Evolutionary conservation across 495 filamentous ascomycete species (phyloP), one percentile per base, ranked within the genome.

Genomic region (Choiromyces venosus): DNA sequence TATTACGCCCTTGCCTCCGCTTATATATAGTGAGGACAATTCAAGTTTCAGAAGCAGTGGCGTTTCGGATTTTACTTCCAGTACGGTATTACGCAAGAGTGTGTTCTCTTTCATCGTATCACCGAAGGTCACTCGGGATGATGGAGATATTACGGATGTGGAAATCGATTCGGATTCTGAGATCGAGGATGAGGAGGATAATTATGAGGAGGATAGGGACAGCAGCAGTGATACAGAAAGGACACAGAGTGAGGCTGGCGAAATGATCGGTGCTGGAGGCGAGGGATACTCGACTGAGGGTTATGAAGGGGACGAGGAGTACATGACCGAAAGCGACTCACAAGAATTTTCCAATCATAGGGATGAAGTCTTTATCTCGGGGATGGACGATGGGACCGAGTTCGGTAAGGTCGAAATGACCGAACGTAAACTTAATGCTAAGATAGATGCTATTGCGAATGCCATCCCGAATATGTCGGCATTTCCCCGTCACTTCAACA

Each of bases 311-410:
- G 75, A 77, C 12, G 74, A 67, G 14, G 73, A 69, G 38, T 61
- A 61, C 25, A 25, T 61, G 52, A 61, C 25, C 25, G 52, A 61
- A 29, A 61, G 52, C 52, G 52, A 61, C 39, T 68, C 33, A 2
- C 75, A 46, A 65, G 42, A 33, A 37, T 78, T 68, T 39, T 16
- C 33, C 12, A 64, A 69, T 19, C 21, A 68, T 19, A 19, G 39
- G 14, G 77, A 74, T 36, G 68, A n/a, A 25, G 70, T 80, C 3
- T 61, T 80, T 29, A 80, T 80, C 44, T 79, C 77, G 14, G 77
- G 73, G 12, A 46, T 80, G 46, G 77, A 79, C 35, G 77, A 76
- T 61, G 78, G 68, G 8, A 56, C 68, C 8, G 68, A 40, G 6
- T 77, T 72, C 40, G 66, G 76, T 19, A 76, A 76, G 25, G 71